A percentile compares a stretch with the other conserved stretches of the same genome.
Evolutionary conservation across 768 basidiomycete genomes (phyloP).

Genomic region (Phlebiopsis flavidoalba): DNA sequence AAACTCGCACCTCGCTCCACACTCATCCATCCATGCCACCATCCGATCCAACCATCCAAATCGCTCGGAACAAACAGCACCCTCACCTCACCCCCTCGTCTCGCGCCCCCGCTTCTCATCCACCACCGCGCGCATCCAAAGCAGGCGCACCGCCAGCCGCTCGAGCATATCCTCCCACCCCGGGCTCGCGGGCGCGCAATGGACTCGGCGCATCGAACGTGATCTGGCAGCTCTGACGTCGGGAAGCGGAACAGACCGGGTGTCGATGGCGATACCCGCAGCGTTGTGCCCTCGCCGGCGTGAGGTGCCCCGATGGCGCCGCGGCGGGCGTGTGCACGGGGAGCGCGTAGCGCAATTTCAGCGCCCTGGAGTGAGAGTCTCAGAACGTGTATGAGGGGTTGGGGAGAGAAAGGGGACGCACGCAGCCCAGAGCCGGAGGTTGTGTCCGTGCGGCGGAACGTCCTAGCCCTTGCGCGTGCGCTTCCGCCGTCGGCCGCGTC

Average conservation of each 20-base stretch:
- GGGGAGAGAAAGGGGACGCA: slow-evolving; percentile 34
- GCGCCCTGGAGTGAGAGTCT: slow-evolving; percentile 45
- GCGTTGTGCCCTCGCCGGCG: slow-evolving; percentile 14
- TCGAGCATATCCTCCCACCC: slow-evolving; percentile 84
- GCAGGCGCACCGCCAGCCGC: slow-evolving; percentile 42
- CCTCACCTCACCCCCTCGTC: no score
- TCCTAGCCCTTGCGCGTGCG: slow-evolving; percentile 63
- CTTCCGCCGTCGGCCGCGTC: slow-evolving; percentile 28
- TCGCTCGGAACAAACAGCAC: no score
- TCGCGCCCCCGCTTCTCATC: slow-evolving; percentile 39
- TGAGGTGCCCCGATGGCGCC: slow-evolving; percentile 10
- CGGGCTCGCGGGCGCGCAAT: slow-evolving; percentile 70
- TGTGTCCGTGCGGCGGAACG: slow-evolving; percentile 84
- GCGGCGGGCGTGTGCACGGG: slow-evolving; percentile 52
- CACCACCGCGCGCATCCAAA: slow-evolving; percentile 70
- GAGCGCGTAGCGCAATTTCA: slow-evolving; percentile 78
- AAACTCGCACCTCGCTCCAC: no score
- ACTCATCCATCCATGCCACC: no score
- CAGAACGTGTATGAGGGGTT: not conserved
- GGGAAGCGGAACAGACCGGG: slow-evolving; percentile 34
- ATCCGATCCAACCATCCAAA: no score
- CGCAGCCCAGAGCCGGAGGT: slow-evolving; percentile 82
- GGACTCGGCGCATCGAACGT: slow-evolving; percentile 67
- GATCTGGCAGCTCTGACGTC: slow-evolving; percentile 40
- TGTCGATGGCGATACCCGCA: slow-evolving; percentile 28